Conservation (phyloP, 2,329 filamentous ascomycete species). For the Cytospora mali region DNA sequence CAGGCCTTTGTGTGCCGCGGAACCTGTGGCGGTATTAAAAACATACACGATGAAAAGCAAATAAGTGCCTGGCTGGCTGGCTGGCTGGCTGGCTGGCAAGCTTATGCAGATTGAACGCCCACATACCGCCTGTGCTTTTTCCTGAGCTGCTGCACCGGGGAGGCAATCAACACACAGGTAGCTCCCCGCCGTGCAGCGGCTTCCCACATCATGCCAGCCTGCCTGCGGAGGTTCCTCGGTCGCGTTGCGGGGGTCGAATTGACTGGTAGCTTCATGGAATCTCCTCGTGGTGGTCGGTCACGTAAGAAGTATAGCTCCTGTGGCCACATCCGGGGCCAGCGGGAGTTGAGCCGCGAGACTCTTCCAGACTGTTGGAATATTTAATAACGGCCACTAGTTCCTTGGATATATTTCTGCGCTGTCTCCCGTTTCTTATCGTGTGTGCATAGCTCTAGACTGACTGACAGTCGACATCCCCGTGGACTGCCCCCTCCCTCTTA, state of each 20-base stretch:
- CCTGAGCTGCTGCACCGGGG: background rate
- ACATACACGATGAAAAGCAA: background rate
- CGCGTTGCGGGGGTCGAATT: conserved; percentile 21
- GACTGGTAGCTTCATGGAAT: conserved; percentile 7
- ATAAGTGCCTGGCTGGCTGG: too few species aligned
- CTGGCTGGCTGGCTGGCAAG: too few species aligned
- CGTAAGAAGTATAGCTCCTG: conserved; percentile 21
- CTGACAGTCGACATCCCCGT: background rate
- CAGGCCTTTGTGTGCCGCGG: background rate
- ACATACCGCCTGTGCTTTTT: background rate
- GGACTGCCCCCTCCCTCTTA: background rate
- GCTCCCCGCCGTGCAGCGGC: background rate
- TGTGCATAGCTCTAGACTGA: background rate
- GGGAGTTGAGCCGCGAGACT: conserved; percentile 15
- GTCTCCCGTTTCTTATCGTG: background rate
- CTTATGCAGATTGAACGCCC: background rate
- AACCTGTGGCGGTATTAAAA: background rate
- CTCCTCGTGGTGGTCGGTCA: conserved; percentile 22
- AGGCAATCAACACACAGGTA: background rate
- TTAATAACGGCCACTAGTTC: conserved; percentile 8
- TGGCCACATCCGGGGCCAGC: background rate
- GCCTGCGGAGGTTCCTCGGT: conserved; percentile 14
- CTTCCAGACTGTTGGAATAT: conserved; percentile 22
- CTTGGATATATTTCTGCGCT: background rate
- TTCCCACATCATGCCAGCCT: conserved; percentile 9